Conservation (phyloP, 148 eudicot species). For the Camellia sinensis region DNA sequence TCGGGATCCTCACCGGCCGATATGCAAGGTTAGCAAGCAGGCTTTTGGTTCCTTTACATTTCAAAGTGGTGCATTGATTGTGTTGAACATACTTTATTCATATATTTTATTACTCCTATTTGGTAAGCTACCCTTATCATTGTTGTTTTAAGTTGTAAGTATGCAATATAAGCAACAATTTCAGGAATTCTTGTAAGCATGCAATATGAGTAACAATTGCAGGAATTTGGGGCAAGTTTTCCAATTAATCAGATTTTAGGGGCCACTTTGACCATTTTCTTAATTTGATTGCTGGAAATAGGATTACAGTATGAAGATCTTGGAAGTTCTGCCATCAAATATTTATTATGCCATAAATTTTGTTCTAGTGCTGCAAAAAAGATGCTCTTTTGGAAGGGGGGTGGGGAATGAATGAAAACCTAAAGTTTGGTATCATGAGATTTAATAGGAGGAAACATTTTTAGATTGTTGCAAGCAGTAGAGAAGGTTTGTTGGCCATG, state of each 20-base stretch:
- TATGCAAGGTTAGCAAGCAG: conserved; percentile 80
- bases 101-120: not conserved
- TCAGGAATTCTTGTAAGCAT: no score
- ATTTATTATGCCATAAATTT: not conserved
- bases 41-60: not conserved
- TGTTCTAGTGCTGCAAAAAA: no score
- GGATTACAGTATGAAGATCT: no score
- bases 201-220: no score
- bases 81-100: not conserved
- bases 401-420: no score
- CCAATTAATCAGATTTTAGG: no score
- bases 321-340: not conserved
- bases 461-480: not conserved
- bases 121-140: conserved; percentile 5
- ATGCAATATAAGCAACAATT: not conserved
- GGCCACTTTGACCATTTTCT: no score
- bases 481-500: not conserved
- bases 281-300: no score
- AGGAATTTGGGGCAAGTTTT: not conserved
- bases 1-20: conserved; percentile 93
- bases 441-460: not conserved
- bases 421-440: not conserved
- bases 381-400: no score
- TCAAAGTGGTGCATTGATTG: not conserved
- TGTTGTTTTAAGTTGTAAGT: not conserved